Conservation (phyloP, 164 flowering plant genomes). For the Platanus orientalis region DNA sequence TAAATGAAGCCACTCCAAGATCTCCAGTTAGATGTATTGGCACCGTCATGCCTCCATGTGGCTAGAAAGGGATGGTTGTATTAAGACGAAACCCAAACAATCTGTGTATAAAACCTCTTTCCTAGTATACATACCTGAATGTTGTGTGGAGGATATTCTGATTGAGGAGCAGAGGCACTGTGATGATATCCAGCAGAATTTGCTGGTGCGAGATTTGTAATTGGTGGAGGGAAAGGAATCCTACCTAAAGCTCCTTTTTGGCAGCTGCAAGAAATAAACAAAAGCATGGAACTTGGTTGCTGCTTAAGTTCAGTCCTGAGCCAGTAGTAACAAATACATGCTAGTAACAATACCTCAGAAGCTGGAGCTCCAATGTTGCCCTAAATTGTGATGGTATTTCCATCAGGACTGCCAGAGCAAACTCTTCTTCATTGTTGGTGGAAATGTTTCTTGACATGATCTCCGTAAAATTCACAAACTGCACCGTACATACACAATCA, state of each 20-base stretch:
- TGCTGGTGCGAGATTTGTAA: not conserved
- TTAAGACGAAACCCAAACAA: not conserved
- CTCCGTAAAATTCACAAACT: not conserved
- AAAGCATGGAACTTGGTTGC: not conserved
- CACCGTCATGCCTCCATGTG: not conserved
- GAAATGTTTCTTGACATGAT: not conserved
- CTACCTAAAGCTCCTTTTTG: conserved; percentile 23
- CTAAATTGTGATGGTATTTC: no score
- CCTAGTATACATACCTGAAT: conserved; percentile 13
- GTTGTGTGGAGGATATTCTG: conserved; percentile 6
- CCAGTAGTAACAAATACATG: no score
- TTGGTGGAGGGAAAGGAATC: conserved; percentile 32
- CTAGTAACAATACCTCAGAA: no score
- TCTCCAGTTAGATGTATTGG: no score
- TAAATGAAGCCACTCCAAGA: no score
- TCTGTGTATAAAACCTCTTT: no score
- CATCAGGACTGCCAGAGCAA: no score
- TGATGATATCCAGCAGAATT: no score
- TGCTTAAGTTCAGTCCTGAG: not conserved
- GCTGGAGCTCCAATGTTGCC: no score
- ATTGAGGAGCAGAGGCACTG: conserved; percentile 20
- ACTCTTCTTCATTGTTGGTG: not conserved
- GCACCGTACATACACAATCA: no score
- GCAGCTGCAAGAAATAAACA: no score
- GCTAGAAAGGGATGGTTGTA: no score